These are phyloP conservation scores for Amphicarpaea edgeworthii DNA, from an alignment of 306 rosid genomes.

Conservation along the genomic window DNA sequence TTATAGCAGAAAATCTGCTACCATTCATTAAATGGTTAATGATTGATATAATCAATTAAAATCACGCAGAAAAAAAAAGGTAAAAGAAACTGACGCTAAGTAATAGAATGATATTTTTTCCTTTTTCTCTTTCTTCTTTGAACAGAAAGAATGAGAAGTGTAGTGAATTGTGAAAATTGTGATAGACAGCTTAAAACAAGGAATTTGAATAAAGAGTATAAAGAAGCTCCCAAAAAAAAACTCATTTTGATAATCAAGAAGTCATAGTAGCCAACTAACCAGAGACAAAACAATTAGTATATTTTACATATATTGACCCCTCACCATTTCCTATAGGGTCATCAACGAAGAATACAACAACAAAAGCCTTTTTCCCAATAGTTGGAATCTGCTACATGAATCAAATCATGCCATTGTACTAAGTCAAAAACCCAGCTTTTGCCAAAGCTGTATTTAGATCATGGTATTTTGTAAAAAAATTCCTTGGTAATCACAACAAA, in stretches of 20 bases:
- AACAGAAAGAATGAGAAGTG: conserved; percentile 7
- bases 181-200: background rate
- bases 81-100: background rate
- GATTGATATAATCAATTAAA: background rate
- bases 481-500: conserved; percentile 7
- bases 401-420: conserved; percentile 5
- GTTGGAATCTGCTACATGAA: background rate
- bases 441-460: background rate
- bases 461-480: too few species aligned
- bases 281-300: background rate
- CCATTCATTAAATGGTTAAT: background rate
- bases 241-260: background rate
- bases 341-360: background rate
- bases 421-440: conserved; percentile 14
- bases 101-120: background rate
- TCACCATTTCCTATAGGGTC: background rate
- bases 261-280: background rate
- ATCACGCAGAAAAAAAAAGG: background rate
- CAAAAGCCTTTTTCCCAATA: background rate
- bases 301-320: background rate
- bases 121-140: background rate
- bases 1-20: background rate
- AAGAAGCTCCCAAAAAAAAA: background rate
- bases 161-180: background rate
- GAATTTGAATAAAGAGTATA: background rate